Base-by-base conservation (phyloP, 1,284 basidiomycete species). In the Moesziomyces sp. region DNA sequence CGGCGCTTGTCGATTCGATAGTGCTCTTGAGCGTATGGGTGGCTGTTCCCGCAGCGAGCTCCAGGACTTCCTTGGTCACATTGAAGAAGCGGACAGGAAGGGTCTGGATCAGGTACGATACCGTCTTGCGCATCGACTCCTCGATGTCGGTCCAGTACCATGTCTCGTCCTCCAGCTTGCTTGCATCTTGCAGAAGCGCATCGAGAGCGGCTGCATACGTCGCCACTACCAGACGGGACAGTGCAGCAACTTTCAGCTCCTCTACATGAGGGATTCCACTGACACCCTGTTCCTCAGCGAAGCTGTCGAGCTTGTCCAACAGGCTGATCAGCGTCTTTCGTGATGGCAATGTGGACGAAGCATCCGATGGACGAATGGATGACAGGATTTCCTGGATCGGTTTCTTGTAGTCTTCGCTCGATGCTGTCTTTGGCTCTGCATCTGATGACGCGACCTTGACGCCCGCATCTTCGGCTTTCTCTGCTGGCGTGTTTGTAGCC, bases 71-170 rank as follows among this genome's bases (percentile, higher is more conserved):
- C 19, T 28, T 52, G 24, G 56, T 50, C 13, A 73, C 58, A 18
- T 54, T 68, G 49, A 52, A 57, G n/a, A 78, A 23, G 26, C 76
- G 70, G 14, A 61, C 45, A 11, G 76, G 74, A 11, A 78, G 59
- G 1, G 67, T 80, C 50, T 80, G 77, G 10, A 80, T 49, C 13
- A 80, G 54, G 48, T 73, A 79, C 2, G 53, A 61, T 2, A 72
- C 30, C 5, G 74, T 67, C 28, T 42, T 59, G 10, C 47, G 48
- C 9, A 46, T 60, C 30, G 73, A 72, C 45, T 78, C 75, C 48
- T 77, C 77, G 38, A 80, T 72, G 9, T 77, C 67, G 19, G 74
- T 76, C 78, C 78, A 80, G 40, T 72, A 74, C 74, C 76, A 80
- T 6, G 74, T 74, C 44, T 74, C 68, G 28, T 75, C 62, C n/a